Base-by-base conservation (phyloP, 164 flowering plant species). In the Macadamia integrifolia region DNA sequence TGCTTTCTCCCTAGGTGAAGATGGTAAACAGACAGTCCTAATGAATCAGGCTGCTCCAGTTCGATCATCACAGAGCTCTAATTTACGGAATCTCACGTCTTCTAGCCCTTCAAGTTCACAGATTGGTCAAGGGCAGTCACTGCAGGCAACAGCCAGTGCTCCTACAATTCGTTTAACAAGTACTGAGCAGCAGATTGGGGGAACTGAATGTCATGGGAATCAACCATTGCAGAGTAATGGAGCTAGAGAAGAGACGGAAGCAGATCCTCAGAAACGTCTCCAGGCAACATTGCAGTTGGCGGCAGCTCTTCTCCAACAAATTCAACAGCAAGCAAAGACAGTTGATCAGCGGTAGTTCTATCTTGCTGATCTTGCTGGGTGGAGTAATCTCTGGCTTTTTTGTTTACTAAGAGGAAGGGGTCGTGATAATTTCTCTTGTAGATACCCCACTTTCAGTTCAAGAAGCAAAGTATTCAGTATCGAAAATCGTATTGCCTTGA, bases 231-330 rank as follows among this genome's bases (percentile, higher is more conserved):
- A 77, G 62, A 78, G 32, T 66, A 58, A 29, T 66, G 70, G 71
- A 56, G 48, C 63, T 28, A 76, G 76, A 64, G 88, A 79, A 58
- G 96, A 86, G 65, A 72, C 58, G 6, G 97, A 88, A 13, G 74
- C 76, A 29, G 91, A 88, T 75, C 90, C 98, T 30, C 96, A 93
- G 84, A 87, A 86, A 76, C 96, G 98, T 15, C 82, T 93, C 60
- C 96, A 91, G 80, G 96, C 97, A 61, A 93, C 98, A 13, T 75
- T 93, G 71, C 94, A 91, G 79, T 81, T 93, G 35, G 98, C 98
- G 7, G 98, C 98, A 15, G 82, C 97, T 58, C 91, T 93, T 77
- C 97, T 93, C 79, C 97, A 93, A 81, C 98, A 93, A 75, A 90
- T 93, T 70, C 86, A 85, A 71, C 98, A 93, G 74, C 85, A 84